Base-by-base conservation (phyloP, 306 rosid species). In the Pterocarpus santalinus region DNA sequence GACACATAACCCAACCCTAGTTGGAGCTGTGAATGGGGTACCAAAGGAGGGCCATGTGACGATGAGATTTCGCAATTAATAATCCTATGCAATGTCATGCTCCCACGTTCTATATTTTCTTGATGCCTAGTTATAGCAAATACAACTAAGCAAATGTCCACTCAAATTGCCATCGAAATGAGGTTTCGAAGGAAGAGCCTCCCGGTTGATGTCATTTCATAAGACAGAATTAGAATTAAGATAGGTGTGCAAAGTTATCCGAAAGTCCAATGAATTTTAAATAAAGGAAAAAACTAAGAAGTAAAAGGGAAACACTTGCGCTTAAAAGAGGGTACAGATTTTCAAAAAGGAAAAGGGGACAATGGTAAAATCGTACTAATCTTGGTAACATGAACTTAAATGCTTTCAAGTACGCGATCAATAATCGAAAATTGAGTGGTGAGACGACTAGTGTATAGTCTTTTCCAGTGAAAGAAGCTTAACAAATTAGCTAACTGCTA, bases 291-390 rank as follows among this genome's bases (percentile, higher is more conserved):
- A 65, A 69, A 55, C 12, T 9, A 47, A 56, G 36, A 49, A 52
- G 55, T 5, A 49, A 73, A 66, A 5, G 73, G 84, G 67, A 80
- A 52, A 57, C 75, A 72, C 80, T 85, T 83, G 84, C 90, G 83
- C 85, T 71, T 69, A 79, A 89, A 88, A 78, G 89, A 81, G 86
- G 85, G 89, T 80, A 81, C 89, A 72, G 52, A 74, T 44, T 82
- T 89, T 90, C 84, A 75, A 87, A 82, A 84, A 16, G 81, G 73
- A 73, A 82, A 76, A 22, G 30, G 71, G 76, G 83, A n/a, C 79
- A 79, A 79, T 68, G 56, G 34, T 52, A 75, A 81, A 89, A 58
- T 83, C 69, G 79, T 76, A 84, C 84, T 68, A 65, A 78, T 75
- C 64, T 80, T 80, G 73, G 76, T 56, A 61, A 22, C 56, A 68